Evolutionary conservation across 495 filamentous ascomycete genomes (phyloP).

Genomic region (Amniculicola lignicola): DNA sequence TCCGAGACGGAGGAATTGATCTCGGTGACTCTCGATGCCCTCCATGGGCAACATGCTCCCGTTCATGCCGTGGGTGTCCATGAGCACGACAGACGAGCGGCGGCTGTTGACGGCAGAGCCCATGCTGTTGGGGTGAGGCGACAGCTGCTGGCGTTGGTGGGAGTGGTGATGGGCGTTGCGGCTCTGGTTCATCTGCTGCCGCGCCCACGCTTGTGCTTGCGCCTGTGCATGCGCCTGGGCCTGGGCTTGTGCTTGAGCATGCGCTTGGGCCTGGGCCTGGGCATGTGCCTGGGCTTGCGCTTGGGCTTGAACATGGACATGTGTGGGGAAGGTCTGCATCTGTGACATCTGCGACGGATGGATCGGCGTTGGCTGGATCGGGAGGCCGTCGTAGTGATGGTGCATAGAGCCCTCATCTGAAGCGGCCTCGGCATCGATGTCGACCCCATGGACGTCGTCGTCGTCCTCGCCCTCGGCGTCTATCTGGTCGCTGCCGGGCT

Average conservation of each 20-base stretch:
- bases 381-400: not conserved
- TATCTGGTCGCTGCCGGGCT: conserved; percentile 28
- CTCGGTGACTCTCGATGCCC: conserved; percentile 25
- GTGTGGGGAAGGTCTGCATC: conserved; percentile 2
- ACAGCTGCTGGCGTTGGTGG: conserved; percentile 24
- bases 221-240: conserved; percentile 26
- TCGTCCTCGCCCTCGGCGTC: conserved; percentile 35
- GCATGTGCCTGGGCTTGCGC: conserved; percentile 33
- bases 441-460: conserved; percentile 26
- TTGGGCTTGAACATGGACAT: conserved; percentile 29
- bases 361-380: conserved; percentile 15
- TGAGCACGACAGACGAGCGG: conserved; percentile 15
- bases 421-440: conserved; percentile 28
- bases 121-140: conserved; percentile 27
- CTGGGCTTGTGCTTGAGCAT: conserved; percentile 36
- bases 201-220: conserved; percentile 18
- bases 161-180: conserved; percentile 28
- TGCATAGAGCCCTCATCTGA: conserved; percentile 22
- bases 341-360: conserved; percentile 14
- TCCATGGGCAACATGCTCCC: conserved; percentile 32
- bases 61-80: conserved; percentile 25
- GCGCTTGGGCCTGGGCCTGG: conserved; percentile 29
- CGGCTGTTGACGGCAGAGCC: conserved; percentile 20
- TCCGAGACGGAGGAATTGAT: conserved; percentile 23
- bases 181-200: conserved; percentile 32